Evolutionary conservation across 208 protist species (phyloP).

Genomic region (Tetramitus jugosus): DNA sequence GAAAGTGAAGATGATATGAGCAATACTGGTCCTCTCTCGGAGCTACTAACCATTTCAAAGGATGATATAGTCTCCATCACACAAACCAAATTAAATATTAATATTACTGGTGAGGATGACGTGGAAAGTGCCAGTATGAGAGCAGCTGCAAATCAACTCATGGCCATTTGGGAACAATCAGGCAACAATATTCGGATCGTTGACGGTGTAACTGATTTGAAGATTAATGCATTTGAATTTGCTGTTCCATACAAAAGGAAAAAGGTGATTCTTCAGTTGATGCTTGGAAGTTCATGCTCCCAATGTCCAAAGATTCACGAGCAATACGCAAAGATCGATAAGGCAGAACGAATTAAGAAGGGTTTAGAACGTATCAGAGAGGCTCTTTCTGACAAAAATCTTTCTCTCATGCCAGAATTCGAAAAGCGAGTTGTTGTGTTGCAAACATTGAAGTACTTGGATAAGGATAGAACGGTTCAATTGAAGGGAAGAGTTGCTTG

Average conservation of each 20-base stretch:
- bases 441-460: constrained; percentile 44
- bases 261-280: not conserved
- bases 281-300: constrained; percentile 12
- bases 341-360: not conserved
- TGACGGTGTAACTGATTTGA: not conserved
- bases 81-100: too few relatives aligned
- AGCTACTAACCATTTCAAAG: too few relatives aligned
- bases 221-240: constrained; percentile 23
- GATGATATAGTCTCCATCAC: too few relatives aligned
- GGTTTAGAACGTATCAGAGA: not conserved
- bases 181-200: too few relatives aligned
- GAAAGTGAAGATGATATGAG: too few relatives aligned
- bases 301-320: not conserved
- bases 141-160: too few relatives aligned
- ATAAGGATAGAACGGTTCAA: constrained; percentile 35
- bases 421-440: constrained; percentile 39
- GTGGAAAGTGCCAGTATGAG: too few relatives aligned
- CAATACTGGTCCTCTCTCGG: too few relatives aligned
- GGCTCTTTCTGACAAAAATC: constrained; percentile 37
- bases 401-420: constrained; percentile 57
- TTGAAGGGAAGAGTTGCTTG: constrained; percentile 31
- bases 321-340: not conserved
- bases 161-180: too few relatives aligned
- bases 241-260: not conserved
- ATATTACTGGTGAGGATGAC: too few relatives aligned